Evolutionary conservation across 768 basidiomycete species (phyloP).

Genomic region (Mycena capillaripes): DNA sequence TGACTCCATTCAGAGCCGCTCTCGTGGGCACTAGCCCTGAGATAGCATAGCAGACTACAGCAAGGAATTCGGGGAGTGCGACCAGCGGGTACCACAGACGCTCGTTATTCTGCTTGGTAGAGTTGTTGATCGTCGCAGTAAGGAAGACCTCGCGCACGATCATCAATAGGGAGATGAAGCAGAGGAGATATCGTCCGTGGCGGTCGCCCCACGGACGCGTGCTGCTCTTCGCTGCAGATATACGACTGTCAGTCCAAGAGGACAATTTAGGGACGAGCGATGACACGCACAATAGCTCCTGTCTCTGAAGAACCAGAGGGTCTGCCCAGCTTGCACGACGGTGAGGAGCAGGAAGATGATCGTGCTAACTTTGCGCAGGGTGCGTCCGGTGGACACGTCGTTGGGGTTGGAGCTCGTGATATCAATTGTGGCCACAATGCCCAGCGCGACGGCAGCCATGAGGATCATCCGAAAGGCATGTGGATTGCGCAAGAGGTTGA

Average conservation of each 20-base stretch:
- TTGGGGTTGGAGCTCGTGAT: constrained; percentile 33
- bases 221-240: neutral
- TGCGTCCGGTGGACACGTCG: constrained; percentile 30
- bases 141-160: constrained; percentile 46
- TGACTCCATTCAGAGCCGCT: neutral
- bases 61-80: constrained; percentile 55
- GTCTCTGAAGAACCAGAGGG: constrained; percentile 26
- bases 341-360: constrained; percentile 55
- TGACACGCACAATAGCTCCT: neutral
- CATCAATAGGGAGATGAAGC: neutral
- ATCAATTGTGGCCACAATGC: constrained; percentile 47
- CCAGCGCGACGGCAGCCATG: constrained; percentile 48
- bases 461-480: constrained; percentile 48
- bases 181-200: neutral
- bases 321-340: constrained; percentile 47
- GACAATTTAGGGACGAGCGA: neutral
- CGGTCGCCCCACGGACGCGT: neutral
- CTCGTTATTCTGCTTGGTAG: constrained; percentile 47
- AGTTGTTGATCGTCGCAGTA: constrained; percentile 48
- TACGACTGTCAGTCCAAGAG: neutral
- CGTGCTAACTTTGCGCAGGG: constrained; percentile 49
- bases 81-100: constrained; percentile 58
- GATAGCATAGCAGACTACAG: constrained; percentile 40
- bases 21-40: constrained; percentile 23
- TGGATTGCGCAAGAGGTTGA: constrained; percentile 47